phyloP scores from a whole-genome alignment of 345 rosid species.

The Citrus unshiu region DNA sequence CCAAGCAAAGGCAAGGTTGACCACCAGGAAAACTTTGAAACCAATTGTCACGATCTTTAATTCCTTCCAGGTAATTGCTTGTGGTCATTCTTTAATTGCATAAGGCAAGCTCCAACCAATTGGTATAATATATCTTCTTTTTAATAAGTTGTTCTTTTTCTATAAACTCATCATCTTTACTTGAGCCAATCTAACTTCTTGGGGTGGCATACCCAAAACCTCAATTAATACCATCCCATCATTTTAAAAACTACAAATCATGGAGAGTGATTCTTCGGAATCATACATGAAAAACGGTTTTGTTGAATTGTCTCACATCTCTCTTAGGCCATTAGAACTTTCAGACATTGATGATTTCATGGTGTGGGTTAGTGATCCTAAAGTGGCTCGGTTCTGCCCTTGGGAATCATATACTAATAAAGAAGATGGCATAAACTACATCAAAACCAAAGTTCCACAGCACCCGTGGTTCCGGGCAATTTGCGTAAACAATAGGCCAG shows the following conservation, averaged over 20 bases:
- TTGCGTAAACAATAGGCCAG: constrained; percentile 45
- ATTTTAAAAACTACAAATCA: not conserved
- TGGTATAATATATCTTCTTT: not conserved
- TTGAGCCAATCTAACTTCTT: not conserved
- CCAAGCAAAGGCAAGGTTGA: constrained; percentile 6
- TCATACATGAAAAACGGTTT: not conserved
- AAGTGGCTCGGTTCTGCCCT: constrained; percentile 46
- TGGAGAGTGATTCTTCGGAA: constrained; percentile 16
- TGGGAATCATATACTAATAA: constrained; percentile 48
- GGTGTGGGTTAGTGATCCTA: constrained; percentile 57
- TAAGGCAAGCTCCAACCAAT: not conserved
- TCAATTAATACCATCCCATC: not conserved
- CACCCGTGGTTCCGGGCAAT: constrained; percentile 77
- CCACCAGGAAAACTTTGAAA: not conserved
- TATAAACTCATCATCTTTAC: not conserved
- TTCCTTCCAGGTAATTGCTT: not conserved
- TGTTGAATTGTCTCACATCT: constrained; percentile 13
- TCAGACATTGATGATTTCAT: constrained; percentile 59
- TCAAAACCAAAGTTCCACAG: constrained; percentile 23
- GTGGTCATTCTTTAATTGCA: not conserved
- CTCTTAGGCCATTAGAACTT: constrained; percentile 39
- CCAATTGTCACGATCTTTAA: not conserved
- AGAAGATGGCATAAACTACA: constrained; percentile 40
- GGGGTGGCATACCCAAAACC: not conserved
- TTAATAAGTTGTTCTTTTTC: not conserved